These are phyloP conservation scores for Westerdykella aurantiaca DNA, from an alignment of 2,329 filamentous ascomycete species.

Conservation along the genomic window DNA sequence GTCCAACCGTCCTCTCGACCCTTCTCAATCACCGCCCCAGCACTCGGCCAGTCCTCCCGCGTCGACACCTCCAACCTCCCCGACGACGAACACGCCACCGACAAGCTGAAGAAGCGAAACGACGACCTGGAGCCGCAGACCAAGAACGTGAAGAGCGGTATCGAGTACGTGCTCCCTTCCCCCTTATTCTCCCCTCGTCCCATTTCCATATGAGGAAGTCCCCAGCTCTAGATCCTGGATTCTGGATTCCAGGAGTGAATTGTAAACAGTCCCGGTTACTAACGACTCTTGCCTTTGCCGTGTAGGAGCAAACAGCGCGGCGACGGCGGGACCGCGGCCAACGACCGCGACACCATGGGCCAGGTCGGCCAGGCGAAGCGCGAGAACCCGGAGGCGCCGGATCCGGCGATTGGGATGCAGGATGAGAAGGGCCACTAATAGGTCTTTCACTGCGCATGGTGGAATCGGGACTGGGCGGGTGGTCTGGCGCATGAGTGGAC, in stretches of 20 bases:
- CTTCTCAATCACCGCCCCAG: neutral
- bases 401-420: slow-evolving; percentile 46
- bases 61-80: slow-evolving; percentile 1
- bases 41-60: neutral
- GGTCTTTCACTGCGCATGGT: no score
- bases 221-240: no score
- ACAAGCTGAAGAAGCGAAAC: slow-evolving; percentile 13
- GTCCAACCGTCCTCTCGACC: neutral
- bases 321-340: slow-evolving; percentile 39
- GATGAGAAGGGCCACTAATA: slow-evolving; percentile 43
- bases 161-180: slow-evolving; percentile 13
- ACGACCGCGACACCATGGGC: slow-evolving; percentile 33
- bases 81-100: slow-evolving; percentile 17
- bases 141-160: slow-evolving; percentile 11
- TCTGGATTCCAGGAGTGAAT: no score
- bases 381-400: slow-evolving; percentile 45
- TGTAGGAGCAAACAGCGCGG: slow-evolving; percentile 23
- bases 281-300: neutral
- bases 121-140: slow-evolving; percentile 23
- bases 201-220: neutral
- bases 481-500: neutral
- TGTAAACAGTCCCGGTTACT: no score
- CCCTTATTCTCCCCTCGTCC: neutral
- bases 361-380: slow-evolving; percentile 41
- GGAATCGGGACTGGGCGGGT: no score